phyloP scores from a whole-genome alignment of 1,284 basidiomycete species.

The Stygiomarasmius scandens region DNA sequence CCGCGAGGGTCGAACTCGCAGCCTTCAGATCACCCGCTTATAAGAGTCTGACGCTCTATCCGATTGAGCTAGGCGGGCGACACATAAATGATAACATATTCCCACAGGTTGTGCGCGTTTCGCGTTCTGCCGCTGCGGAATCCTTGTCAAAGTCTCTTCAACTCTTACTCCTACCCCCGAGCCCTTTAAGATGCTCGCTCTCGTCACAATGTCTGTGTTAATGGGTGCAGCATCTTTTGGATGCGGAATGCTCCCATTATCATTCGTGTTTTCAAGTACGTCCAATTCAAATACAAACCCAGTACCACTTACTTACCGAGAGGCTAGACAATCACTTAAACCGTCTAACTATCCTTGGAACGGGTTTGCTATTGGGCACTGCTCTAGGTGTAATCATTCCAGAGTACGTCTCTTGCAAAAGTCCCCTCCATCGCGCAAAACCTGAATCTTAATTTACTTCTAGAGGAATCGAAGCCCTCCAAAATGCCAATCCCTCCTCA shows the following conservation, averaged over 20 bases:
- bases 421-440: not conserved
- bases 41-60: conserved; percentile 85
- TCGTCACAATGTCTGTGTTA: conserved; percentile 66
- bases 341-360: conserved; percentile 64
- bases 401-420: conserved; percentile 59
- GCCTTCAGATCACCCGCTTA: conserved; percentile 60
- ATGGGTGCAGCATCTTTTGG: conserved; percentile 75
- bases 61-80: conserved; percentile 83
- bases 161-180: not conserved
- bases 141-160: not conserved
- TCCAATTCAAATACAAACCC: conserved; percentile 2
- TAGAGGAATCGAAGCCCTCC: conserved; percentile 66
- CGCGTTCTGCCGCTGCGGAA: too few relatives aligned
- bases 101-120: too few relatives aligned
- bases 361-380: conserved; percentile 87
- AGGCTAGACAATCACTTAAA: conserved; percentile 45
- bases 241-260: conserved; percentile 75
- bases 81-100: too few relatives aligned
- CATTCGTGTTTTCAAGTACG: conserved; percentile 73
- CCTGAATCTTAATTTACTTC: conserved; percentile 7
- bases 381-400: conserved; percentile 91
- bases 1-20: conserved; percentile 79
- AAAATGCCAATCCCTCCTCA: conserved; percentile 33
- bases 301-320: not conserved
- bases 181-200: conserved; percentile 31